A percentile compares a stretch with the other conserved stretches of the same genome.
phyloP scores from a whole-genome alignment of 192 early-diverging fungal species.

The Pecoramyces ruminantium region DNA sequence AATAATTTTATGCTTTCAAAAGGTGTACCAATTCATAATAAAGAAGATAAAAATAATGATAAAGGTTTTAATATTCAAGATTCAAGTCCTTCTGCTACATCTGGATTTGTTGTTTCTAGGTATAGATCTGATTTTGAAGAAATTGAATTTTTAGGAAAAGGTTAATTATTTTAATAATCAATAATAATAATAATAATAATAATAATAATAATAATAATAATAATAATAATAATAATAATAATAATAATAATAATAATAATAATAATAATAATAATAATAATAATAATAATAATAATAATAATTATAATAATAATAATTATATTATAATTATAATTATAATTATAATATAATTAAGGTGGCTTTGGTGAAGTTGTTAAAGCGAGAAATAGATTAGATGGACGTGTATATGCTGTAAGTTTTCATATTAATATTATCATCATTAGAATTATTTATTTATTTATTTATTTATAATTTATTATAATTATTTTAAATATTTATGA shows the following conservation, averaged over 20 bases:
- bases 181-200: constrained; percentile 8
- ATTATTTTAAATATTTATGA: constrained; percentile 27
- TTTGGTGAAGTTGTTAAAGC: constrained; percentile 95
- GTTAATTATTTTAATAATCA: constrained; percentile 5
- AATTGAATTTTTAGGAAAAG: constrained; percentile 50
- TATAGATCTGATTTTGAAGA: constrained; percentile 64
- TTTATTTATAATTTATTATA: too few species aligned
- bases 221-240: not conserved
- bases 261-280: too few species aligned
- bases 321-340: constrained; percentile 16
- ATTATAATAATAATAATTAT: not conserved
- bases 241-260: constrained; percentile 17
- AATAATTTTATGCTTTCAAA: not conserved
- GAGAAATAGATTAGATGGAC: constrained; percentile 60
- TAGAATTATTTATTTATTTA: too few species aligned
- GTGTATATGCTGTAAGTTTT: constrained; percentile 3
- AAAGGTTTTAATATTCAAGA: not conserved
- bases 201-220: constrained; percentile 5
- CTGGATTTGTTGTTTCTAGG: constrained; percentile 22
- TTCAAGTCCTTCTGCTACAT: not conserved
- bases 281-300: too few species aligned
- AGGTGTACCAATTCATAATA: not conserved
- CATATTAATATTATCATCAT: too few species aligned
- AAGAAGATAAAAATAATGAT: not conserved
- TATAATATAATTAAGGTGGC: constrained; percentile 44